Evolutionary conservation across 306 rosid genomes (phyloP).

Genomic region (Dryas alaskensis): DNA sequence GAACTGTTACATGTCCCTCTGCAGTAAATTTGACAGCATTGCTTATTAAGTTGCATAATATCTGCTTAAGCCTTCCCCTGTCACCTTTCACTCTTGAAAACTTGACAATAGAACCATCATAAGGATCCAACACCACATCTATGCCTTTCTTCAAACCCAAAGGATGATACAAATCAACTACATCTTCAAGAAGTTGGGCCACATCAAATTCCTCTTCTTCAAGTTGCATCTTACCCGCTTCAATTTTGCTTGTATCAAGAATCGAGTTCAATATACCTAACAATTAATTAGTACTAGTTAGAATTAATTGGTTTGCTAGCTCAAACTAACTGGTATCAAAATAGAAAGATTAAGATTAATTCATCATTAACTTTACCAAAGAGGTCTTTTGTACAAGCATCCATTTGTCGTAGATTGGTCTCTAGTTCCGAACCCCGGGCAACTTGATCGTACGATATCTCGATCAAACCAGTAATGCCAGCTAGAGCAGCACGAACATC

Average conservation of each 20-base stretch:
- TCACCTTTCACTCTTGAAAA: slow-evolving; percentile 63
- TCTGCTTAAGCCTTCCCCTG: slow-evolving; percentile 70
- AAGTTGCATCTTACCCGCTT: slow-evolving; percentile 79
- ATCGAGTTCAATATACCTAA: slow-evolving; percentile 68
- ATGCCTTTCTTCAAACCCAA: slow-evolving; percentile 60
- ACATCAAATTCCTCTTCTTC: slow-evolving; percentile 75
- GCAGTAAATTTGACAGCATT: slow-evolving; percentile 82
- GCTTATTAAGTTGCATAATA: slow-evolving; percentile 63
- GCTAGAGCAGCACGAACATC: slow-evolving; percentile 74
- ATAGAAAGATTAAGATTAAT: too few relatives aligned
- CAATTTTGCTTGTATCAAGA: slow-evolving; percentile 81
- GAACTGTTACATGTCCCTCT: slow-evolving; percentile 57
- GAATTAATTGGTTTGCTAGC: not conserved
- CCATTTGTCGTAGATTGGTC: slow-evolving; percentile 56
- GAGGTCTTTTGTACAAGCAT: slow-evolving; percentile 55
- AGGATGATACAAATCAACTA: slow-evolving; percentile 60
- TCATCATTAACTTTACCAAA: slow-evolving; percentile 37
- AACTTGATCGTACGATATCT: slow-evolving; percentile 39
- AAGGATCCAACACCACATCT: slow-evolving; percentile 69
- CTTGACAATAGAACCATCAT: slow-evolving; percentile 50
- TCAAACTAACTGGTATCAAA: not conserved
- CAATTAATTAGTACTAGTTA: not conserved
- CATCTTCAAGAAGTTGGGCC: slow-evolving; percentile 59
- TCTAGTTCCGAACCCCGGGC: slow-evolving; percentile 36
- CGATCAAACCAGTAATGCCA: slow-evolving; percentile 59